Base-by-base conservation (phyloP, 441 rosid species). In the Macaranga tanarius region DNA sequence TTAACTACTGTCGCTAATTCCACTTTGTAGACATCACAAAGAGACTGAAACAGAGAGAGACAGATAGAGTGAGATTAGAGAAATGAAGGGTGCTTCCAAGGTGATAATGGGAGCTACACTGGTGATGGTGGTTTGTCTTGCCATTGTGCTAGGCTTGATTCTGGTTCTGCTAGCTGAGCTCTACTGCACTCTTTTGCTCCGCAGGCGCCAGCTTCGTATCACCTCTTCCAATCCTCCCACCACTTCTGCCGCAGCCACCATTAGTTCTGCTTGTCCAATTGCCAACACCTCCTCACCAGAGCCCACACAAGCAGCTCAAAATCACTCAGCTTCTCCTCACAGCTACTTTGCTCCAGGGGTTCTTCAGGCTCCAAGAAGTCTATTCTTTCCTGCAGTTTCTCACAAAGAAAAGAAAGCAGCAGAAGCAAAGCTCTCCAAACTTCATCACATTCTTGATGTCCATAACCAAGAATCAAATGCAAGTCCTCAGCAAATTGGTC, bases 21-120 rank as follows among this genome's bases (percentile, higher is more conserved):
- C 38, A 34, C 38, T 34, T 42, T 8, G 68, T 51, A 57, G 65
- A 70, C 70, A 17, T 16, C 16, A 57, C 71, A 17, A 61, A 70
- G 61, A 62, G 48, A 47, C 17, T 17, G 26, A 71, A 26, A 55
- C 31, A 57, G 67, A 48, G n/a, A 45, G 67, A 44, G 48, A 68
- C 17, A 51, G 67, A 52, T 25, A 63, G 8, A 42, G 16, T 16
- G 31, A 58, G 45, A 34, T 23, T 19, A 38, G 20, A 9, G 34
- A 17, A 90, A 87, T 95, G 99, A 88, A 86, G 78, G 87, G 86
- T 72, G 77, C 95, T 11, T 86, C 96, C 11, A 88, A 91, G 82
- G 90, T 95, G 50, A 88, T 91, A 42, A 85, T 92, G 89, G 97
- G 90, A 58, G 97, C 97, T 23, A 92, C 97, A 2, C 83, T 91